Evolutionary conservation across 495 filamentous ascomycete genomes (phyloP), one percentile per base, ranked within the genome.

Genomic region (Penicillium mononematosum): DNA sequence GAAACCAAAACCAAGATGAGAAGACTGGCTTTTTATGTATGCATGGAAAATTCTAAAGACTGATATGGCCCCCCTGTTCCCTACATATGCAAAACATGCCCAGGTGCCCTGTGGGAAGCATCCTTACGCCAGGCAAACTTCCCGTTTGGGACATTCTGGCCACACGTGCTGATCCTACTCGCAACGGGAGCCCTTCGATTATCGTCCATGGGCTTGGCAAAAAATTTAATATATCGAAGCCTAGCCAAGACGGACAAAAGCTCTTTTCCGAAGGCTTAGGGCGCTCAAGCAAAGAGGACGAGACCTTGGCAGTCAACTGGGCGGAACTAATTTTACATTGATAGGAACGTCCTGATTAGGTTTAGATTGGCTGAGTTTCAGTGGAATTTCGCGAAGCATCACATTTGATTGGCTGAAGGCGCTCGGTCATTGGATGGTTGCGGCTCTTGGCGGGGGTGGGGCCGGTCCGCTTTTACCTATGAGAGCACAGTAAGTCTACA

Each of bases 161-260:
- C 24, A 55, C 53, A 55, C 53, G 53, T 55, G 53, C 53, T 36
- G 43, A 20, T 34, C 52, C 27, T 22, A 55, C 52, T 55, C 43
- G 43, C 52, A 55, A 47, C 20, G 32, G 43, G 34, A 55, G 53
- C 29, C n/a, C 32, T 14, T 17, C 53, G 7, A 14, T 19, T 20
- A 27, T 39, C 31, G 22, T 17, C 4, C 6, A 10, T 42, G 20
- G 22, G n/a, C 53, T 55, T 55, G 44, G 53, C 43, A 29, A 19
- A 46, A 47, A 46, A 32, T 25, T 17, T 9, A 47, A 31, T 20
- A 17, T n/a, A 12, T 25, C 22, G n/a, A 19, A 17, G 36, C 36
- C 36, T 17, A 24, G 54, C 54, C 46, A 50, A 49, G 54, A 22
- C 4, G 19, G 39, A 34, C 9, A 17, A 38, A 42, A 32, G 34